A percentile compares a stretch with the other conserved stretches of the same genome.
These are phyloP conservation scores for Fusarium hainanense DNA, from an alignment of 2,329 filamentous ascomycete genomes.

Conservation along the genomic window DNA sequence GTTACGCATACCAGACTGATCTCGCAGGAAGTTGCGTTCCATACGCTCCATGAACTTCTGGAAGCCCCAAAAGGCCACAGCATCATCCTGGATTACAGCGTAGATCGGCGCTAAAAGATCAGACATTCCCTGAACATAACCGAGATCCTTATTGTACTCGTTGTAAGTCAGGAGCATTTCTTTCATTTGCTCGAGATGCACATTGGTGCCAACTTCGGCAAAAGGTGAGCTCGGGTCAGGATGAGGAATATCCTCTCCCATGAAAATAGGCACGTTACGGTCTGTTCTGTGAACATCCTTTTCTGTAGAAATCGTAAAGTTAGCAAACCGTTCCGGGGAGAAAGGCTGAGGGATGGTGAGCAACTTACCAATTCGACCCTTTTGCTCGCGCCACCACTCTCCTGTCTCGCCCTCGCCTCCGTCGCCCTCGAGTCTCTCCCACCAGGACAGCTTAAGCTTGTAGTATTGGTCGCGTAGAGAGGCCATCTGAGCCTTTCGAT, in stretches of 20 bases:
- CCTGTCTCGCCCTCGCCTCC: conserved; percentile 82
- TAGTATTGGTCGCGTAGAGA: conserved; percentile 94
- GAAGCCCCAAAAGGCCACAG: conserved; percentile 96
- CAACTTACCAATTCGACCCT: conserved; percentile 85
- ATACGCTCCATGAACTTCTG: conserved; percentile 97
- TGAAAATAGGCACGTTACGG: conserved; percentile 92
- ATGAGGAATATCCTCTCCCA: conserved; percentile 95
- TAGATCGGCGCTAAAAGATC: conserved; percentile 96
- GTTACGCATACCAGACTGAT: conserved; percentile 94
- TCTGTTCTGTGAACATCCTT: conserved; percentile 99
- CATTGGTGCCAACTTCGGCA: conserved; percentile 91
- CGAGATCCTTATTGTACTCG: conserved; percentile 94
- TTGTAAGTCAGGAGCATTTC: conserved; percentile 99
- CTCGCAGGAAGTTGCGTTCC: conserved; percentile 95
- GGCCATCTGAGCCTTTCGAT: conserved; percentile 84
- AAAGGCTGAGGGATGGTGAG: conserved; percentile 23
- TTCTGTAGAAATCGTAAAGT: conserved; percentile 67
- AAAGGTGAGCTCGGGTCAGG: conserved; percentile 97
- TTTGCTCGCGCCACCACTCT: conserved; percentile 98
- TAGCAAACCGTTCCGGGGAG: not conserved
- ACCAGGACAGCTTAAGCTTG: conserved; percentile 93
- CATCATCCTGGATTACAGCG: conserved; percentile 96
- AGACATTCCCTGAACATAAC: conserved; percentile 99
- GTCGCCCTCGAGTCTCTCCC: conserved; percentile 90
- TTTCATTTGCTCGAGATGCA: conserved; percentile 98